Evolutionary conservation across 495 filamentous ascomycete genomes (phyloP).

Genomic region (Tuber microsphaerosporum): DNA sequence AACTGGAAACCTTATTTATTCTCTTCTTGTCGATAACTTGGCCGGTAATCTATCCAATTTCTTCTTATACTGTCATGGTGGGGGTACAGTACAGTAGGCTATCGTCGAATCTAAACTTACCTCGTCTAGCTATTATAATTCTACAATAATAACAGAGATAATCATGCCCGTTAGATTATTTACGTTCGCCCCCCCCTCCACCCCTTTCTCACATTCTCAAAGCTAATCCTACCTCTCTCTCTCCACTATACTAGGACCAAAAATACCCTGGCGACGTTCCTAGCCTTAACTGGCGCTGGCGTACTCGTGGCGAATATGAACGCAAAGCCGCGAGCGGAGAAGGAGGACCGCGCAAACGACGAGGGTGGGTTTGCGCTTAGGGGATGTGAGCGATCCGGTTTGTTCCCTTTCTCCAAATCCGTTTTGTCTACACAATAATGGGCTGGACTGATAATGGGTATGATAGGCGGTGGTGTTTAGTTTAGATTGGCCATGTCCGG

Average conservation of each 20-base stretch:
- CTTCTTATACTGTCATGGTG: no score
- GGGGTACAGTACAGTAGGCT: no score
- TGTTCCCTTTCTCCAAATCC: neutral
- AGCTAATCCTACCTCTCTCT: neutral
- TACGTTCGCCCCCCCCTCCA: neutral
- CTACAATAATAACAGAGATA: neutral
- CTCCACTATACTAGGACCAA: neutral
- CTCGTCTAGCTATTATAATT: neutral
- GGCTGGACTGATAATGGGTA: neutral
- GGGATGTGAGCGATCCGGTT: constrained; percentile 1
- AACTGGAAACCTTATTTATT: neutral
- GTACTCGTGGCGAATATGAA: neutral
- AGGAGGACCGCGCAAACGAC: neutral
- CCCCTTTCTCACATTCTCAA: neutral
- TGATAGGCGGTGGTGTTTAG: neutral
- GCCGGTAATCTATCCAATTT: no score
- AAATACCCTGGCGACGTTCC: neutral
- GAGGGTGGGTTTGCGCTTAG: neutral
- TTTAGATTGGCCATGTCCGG: neutral
- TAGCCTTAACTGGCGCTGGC: neutral
- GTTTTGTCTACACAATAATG: neutral
- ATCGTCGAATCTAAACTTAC: neutral
- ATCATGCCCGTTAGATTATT: neutral
- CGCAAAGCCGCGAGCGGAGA: neutral
- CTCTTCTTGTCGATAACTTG: neutral